Evolutionary conservation across 1,139 yeast species (phyloP).

Genomic region (Candida smagusa): DNA sequence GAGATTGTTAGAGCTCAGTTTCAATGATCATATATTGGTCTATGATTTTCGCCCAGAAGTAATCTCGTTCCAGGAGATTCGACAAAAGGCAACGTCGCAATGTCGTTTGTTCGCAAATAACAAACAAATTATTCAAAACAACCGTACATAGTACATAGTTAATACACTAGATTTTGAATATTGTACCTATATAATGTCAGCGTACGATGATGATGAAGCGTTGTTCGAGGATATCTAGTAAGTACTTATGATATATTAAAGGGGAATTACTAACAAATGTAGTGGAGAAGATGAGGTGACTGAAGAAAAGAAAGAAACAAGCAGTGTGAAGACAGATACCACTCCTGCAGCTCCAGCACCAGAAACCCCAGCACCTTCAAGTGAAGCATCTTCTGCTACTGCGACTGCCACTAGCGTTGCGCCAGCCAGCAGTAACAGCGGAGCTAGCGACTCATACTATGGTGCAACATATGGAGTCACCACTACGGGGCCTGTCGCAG

Average conservation of each 20-base stretch:
- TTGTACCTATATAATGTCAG: slow-evolving; percentile 42
- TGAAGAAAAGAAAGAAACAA: slow-evolving; percentile 7
- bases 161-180: too few relatives aligned
- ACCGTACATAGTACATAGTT: too few relatives aligned
- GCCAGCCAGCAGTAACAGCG: slow-evolving; percentile 10
- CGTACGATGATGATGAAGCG: slow-evolving; percentile 81
- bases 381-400: slow-evolving; percentile 5
- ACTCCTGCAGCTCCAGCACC: background rate
- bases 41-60: too few relatives aligned
- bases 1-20: too few relatives aligned
- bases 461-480: background rate
- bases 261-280: slow-evolving; percentile 6
- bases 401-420: slow-evolving; percentile 11
- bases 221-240: slow-evolving; percentile 72
- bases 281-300: slow-evolving; percentile 14
- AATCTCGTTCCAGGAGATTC: too few relatives aligned
- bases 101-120: too few relatives aligned
- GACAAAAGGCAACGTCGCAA: too few relatives aligned
- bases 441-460: background rate
- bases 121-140: too few relatives aligned
- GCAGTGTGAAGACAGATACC: background rate
- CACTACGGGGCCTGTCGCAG: background rate
- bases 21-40: too few relatives aligned
- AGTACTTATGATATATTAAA: slow-evolving; percentile 11
- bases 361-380: too few relatives aligned